Conservation (phyloP, 1,284 basidiomycete species). For the Vanrija sp. region DNA sequence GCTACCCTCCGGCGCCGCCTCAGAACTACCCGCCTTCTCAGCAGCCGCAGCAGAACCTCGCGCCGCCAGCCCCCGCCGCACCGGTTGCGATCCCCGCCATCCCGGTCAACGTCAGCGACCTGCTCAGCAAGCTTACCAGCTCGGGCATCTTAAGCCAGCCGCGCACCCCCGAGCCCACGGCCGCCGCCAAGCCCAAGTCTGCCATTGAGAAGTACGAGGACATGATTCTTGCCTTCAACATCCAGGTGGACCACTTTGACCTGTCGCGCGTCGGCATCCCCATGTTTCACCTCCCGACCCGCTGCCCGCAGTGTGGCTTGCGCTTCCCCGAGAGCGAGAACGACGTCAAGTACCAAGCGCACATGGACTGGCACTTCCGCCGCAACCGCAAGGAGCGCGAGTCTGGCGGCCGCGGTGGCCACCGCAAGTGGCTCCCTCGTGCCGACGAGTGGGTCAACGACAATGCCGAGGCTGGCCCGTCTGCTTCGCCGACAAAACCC, state of each 20-base stretch:
- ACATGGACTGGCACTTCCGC: constrained; percentile 96
- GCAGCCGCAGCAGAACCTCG: constrained; percentile 3
- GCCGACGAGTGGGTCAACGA: constrained; percentile 84
- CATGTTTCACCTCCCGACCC: constrained; percentile 68
- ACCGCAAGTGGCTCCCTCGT: constrained; percentile 83
- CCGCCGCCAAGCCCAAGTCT: constrained; percentile 41
- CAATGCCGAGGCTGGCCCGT: constrained; percentile 34
- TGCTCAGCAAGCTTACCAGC: constrained; percentile 38
- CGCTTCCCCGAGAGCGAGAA: constrained; percentile 67
- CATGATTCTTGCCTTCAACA: constrained; percentile 62
- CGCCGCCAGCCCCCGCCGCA: constrained; percentile 8
- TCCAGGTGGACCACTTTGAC: constrained; percentile 67
- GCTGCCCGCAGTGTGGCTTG: constrained; percentile 92
- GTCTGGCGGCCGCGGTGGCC: constrained; percentile 77
- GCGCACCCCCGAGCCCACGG: constrained; percentile 50
- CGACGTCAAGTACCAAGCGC: constrained; percentile 72
- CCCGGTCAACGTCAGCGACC: constrained; percentile 37
- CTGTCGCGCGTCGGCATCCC: constrained; percentile 59
- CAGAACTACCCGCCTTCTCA: constrained; percentile 28
- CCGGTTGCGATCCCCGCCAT: constrained; percentile 17
- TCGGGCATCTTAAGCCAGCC: constrained; percentile 52
- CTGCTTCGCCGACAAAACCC: constrained; percentile 11
- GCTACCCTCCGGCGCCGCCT: constrained; percentile 24
- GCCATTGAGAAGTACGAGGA: constrained; percentile 65
- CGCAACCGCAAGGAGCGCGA: constrained; percentile 87